These are phyloP conservation scores for Monosporascus sp. DNA, from an alignment of 2,329 filamentous ascomycete genomes.

Conservation along the genomic window DNA sequence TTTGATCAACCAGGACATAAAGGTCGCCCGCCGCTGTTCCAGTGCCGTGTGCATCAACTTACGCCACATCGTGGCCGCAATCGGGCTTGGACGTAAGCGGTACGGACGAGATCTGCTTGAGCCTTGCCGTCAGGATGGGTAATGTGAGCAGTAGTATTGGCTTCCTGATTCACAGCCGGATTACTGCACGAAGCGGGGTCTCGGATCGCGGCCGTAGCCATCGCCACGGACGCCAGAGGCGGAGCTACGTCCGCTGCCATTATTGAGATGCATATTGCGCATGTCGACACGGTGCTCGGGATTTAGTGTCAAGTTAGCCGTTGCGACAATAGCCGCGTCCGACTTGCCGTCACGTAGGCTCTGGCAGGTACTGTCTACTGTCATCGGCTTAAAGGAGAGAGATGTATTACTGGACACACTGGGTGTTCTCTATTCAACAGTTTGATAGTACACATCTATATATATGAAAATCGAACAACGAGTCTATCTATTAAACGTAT, in stretches of 20 bases:
- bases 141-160: slow-evolving; percentile 29
- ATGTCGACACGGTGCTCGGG: slow-evolving; percentile 17
- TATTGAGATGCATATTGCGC: slow-evolving; percentile 9
- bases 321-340: slow-evolving; percentile 20
- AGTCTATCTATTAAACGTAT: too few relatives aligned
- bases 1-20: slow-evolving; percentile 15
- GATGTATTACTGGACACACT: too few relatives aligned
- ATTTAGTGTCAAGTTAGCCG: slow-evolving; percentile 17
- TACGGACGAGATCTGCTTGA: slow-evolving; percentile 15
- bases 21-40: slow-evolving; percentile 12
- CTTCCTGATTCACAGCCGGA: slow-evolving; percentile 34
- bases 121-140: slow-evolving; percentile 24
- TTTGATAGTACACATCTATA: too few relatives aligned
- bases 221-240: slow-evolving; percentile 27
- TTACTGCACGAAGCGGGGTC: slow-evolving; percentile 21
- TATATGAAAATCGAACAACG: too few relatives aligned
- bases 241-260: slow-evolving; percentile 15
- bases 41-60: slow-evolving; percentile 25
- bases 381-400: too few relatives aligned
- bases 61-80: slow-evolving; percentile 9
- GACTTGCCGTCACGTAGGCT: slow-evolving; percentile 23
- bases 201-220: slow-evolving; percentile 30
- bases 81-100: slow-evolving; percentile 13
- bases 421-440: too few relatives aligned
- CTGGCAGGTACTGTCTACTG: slow-evolving; percentile 8